Conservation (phyloP, 805 yeast species). For the Debaryomyces maramus region DNA sequence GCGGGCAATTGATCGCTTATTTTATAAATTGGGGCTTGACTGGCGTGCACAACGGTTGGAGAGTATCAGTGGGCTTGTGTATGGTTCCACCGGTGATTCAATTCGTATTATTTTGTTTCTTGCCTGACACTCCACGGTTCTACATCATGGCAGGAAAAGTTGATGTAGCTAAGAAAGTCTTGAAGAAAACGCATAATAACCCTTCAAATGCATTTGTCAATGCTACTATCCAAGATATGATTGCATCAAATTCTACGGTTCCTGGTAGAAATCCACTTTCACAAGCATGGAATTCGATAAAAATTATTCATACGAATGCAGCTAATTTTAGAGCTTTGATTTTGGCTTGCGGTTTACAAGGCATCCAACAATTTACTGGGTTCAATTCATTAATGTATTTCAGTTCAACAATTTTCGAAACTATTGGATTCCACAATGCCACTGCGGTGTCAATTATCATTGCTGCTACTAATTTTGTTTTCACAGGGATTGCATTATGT, state of each 20-base stretch:
- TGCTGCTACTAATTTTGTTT: slow-evolving; percentile 91
- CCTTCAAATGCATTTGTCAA: slow-evolving; percentile 66
- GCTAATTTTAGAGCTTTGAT: slow-evolving; percentile 87
- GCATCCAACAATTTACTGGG: slow-evolving; percentile 95
- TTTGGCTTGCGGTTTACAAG: slow-evolving; percentile 91
- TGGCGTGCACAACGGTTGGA: slow-evolving; percentile 81
- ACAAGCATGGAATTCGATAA: slow-evolving; percentile 60
- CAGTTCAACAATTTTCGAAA: slow-evolving; percentile 86
- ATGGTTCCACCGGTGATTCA: slow-evolving; percentile 84
- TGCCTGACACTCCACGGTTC: slow-evolving; percentile 95
- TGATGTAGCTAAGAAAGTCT: slow-evolving; percentile 66
- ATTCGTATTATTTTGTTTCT: slow-evolving; percentile 70
- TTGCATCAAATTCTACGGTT: slow-evolving; percentile 42
- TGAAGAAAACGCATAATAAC: slow-evolving; percentile 60
- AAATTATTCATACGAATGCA: slow-evolving; percentile 62
- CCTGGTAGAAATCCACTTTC: slow-evolving; percentile 42
- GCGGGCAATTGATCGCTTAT: slow-evolving; percentile 93
- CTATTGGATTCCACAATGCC: slow-evolving; percentile 84
- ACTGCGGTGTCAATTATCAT: slow-evolving; percentile 94
- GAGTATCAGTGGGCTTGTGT: slow-evolving; percentile 86
- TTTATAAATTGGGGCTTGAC: slow-evolving; percentile 88
- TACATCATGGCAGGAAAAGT: slow-evolving; percentile 69
- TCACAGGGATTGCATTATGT: slow-evolving; percentile 82
- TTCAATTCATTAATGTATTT: slow-evolving; percentile 96
- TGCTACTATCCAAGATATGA: slow-evolving; percentile 66